These are phyloP conservation scores for Cyberlindnera suaveolens DNA, from an alignment of 805 yeast species.

Conservation along the genomic window DNA sequence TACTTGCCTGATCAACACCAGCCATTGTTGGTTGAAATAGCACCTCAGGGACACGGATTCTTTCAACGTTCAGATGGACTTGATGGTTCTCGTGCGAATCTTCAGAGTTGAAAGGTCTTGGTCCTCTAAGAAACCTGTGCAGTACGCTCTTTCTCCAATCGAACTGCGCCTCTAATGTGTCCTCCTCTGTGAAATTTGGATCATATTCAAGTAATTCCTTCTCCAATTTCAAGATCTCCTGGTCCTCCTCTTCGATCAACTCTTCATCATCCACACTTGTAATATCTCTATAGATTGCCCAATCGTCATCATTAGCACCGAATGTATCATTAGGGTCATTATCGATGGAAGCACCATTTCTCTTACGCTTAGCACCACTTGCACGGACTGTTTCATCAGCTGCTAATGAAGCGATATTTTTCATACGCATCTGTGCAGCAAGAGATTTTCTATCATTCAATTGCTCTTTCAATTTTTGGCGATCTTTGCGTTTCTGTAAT, in stretches of 20 bases:
- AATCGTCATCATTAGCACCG: conserved; percentile 94
- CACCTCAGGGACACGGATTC: conserved; percentile 89
- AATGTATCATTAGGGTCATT: conserved; percentile 91
- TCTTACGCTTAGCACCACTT: conserved; percentile 31
- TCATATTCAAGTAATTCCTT: conserved; percentile 74
- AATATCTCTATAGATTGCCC: conserved; percentile 86
- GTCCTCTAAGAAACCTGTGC: conserved; percentile 87
- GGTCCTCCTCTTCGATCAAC: conserved; percentile 67
- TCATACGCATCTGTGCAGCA: conserved; percentile 92
- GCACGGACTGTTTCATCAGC: conserved; percentile 49
- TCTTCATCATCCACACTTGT: conserved; percentile 73
- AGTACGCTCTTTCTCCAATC: conserved; percentile 80
- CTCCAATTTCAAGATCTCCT: conserved; percentile 56
- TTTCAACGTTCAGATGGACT: conserved; percentile 82
- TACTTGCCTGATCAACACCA: conserved; percentile 93
- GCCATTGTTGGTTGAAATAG: conserved; percentile 89
- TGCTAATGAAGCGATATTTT: conserved; percentile 81
- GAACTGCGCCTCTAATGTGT: conserved; percentile 70
- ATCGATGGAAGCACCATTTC: conserved; percentile 57
- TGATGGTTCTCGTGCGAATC: conserved; percentile 85
- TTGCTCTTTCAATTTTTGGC: conserved; percentile 65
- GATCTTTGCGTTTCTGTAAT: conserved; percentile 59
- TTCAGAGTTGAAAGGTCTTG: conserved; percentile 77
- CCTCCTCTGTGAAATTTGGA: conserved; percentile 80
- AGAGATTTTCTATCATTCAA: conserved; percentile 83